Evolutionary conservation across 78 protist species (phyloP), one percentile per base, ranked within the genome.

Genomic region (Protostelium mycophagum): DNA sequence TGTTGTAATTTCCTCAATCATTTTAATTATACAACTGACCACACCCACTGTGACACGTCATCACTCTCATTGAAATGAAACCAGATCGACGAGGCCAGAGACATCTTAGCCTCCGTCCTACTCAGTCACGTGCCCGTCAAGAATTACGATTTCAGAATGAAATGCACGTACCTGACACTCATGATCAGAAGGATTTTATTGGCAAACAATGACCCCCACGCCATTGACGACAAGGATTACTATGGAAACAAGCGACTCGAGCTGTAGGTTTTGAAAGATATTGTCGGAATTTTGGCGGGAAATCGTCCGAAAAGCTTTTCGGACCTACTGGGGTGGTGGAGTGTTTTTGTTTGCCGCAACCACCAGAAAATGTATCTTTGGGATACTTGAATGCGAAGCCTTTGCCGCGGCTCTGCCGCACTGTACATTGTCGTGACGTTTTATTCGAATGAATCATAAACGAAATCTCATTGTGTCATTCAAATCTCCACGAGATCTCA

Each of bases 101-200:
- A 98, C n/a, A 36, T 97, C 37, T 95, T 99, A 23, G 94, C 96
- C 0, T 83, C 87, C 35, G 98, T 98, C 10, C 35, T 98, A 0
- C 94, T 98, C 38, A 91, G 94, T 1, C 99, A 99, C 91, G 93
- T 99, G 1, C 98, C 99, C 0, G 98, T 95, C 34, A 38, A 36
- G 25, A 34, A 91, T 38, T 95, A 37, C 86, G 83, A 98, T 89
- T 97, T 96, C 93, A 92, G 98, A 31, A 83, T 93, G 38, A 98
- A 98, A 94, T 63, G 86, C 36, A 38, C 94, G 83, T 98, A 97
- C 91, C 9, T 97, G 35, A 94, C 95, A 5, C 83, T 96, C 38
- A 97, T 99, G 98, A 91, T 97, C 16, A 94, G 99, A 38, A 86
- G 98, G 23, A 91, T 98, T 35, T 63, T 97, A 34, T 86, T 86